phyloP scores from a whole-genome alignment of 2,329 filamentous ascomycete genomes.

The Phyllosticta citribraziliensis region DNA sequence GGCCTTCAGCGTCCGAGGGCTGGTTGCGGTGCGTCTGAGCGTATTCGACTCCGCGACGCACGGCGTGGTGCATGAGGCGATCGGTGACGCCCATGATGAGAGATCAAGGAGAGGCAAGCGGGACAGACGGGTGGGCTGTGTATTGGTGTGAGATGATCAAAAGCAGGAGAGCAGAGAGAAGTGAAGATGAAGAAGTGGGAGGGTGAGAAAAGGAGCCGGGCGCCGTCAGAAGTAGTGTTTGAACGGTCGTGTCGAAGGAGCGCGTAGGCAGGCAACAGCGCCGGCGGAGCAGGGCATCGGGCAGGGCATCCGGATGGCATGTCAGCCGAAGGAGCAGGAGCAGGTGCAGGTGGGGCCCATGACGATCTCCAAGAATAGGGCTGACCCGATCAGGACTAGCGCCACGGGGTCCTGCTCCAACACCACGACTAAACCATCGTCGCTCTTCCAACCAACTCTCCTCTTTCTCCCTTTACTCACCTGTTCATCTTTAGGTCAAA shows the following conservation, averaged over 20 bases:
- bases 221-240: neutral
- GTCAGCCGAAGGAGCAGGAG: neutral
- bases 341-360: neutral
- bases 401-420: neutral
- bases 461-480: too few relatives aligned
- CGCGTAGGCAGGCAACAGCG: constrained; percentile 4
- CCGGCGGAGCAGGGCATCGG: neutral
- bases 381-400: neutral
- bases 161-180: neutral
- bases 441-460: neutral
- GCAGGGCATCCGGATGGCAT: neutral
- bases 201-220: neutral
- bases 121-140: neutral
- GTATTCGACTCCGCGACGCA: constrained; percentile 21
- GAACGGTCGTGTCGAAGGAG: neutral
- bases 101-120: neutral
- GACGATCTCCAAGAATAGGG: neutral
- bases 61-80: constrained; percentile 15
- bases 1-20: constrained; percentile 13
- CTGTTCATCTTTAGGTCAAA: too few relatives aligned
- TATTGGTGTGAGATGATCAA: neutral
- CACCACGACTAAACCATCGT: neutral
- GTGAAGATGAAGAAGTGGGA: neutral
- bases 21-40: constrained; percentile 4
- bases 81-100: constrained; percentile 17